Base-by-base conservation (phyloP, 177 flowering plant species). In the Vitis hybrid region DNA sequence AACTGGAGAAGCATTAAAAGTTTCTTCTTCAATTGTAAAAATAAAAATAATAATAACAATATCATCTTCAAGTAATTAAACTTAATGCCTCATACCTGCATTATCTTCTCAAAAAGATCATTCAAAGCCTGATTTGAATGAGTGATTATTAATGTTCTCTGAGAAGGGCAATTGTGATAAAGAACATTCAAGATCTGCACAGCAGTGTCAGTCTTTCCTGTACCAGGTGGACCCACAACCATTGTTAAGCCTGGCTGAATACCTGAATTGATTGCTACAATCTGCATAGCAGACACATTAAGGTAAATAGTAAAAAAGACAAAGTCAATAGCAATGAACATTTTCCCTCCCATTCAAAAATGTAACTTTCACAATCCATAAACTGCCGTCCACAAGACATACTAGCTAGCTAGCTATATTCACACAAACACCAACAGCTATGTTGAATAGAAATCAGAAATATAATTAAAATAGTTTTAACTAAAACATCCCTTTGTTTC, bases 201-300 rank as follows among this genome's bases (percentile, higher is more conserved):
- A 50, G 97, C 98, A 6, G 99, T 95, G 81, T 96, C 99, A 60
- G 97, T 96, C 81, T 96, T 96, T 73, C 99, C 99, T 1, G 99
- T 96, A 86, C 99, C 99, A 77, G 99, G 98, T 55, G 99, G 99
- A 75, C 99, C 99, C 15, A 96, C 99, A 65, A 96, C 99, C 99
- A 96, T 96, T 18, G 99, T 90, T 35, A 92, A 73, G 59, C 99
- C 98, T 8, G 99, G 99, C 76, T 96, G 97, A 74, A 93, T 76
- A 60, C 99, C 99, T 3, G 98, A 96, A 51, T 89, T 88, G 74
- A 96, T 93, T 69, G 99, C 98, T 70, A 90, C 99, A 80, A 88
- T 64, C 99, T 93, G 83, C 60, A 67, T 30, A 72, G 68, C 49
- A 70, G 60, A 67, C 5, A 49, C 52, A 35, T 35, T 35, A n/a